Conservation (phyloP, 257 asterid species). For the Fraxinus excelsior region DNA sequence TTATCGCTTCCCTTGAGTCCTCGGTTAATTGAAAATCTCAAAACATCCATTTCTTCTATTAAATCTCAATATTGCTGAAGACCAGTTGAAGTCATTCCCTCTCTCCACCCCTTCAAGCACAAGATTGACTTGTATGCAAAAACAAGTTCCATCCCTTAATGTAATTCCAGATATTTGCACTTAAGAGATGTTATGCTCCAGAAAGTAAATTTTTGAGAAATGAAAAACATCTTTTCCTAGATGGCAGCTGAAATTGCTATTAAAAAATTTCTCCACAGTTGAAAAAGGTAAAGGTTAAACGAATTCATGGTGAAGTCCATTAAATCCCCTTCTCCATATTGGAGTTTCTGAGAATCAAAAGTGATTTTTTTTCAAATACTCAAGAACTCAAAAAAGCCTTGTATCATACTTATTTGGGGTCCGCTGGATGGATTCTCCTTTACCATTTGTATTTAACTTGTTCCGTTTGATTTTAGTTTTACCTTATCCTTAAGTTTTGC, state of each 20-base stretch:
- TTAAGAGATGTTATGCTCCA: constrained; percentile 9
- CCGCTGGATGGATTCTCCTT: not conserved
- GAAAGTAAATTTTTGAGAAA: not conserved
- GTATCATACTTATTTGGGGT: not conserved
- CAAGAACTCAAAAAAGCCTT: not conserved
- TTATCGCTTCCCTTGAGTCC: not conserved
- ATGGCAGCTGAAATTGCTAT: not conserved
- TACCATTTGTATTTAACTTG: not conserved
- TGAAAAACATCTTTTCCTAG: constrained; percentile 4
- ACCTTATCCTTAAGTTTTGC: not conserved
- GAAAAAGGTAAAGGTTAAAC: not conserved
- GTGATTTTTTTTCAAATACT: not conserved
- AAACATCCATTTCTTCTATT: not conserved
- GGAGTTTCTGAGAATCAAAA: not conserved
- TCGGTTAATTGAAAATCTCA: not conserved
- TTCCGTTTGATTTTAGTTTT: not conserved
- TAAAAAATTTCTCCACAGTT: not conserved
- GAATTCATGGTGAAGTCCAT: constrained; percentile 7
- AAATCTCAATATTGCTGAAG: not conserved
- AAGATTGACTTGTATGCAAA: not conserved
- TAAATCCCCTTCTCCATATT: not conserved
- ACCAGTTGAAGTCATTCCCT: not conserved
- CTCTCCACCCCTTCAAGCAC: not conserved
- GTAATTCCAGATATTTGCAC: not conserved
- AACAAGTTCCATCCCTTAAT: not conserved